phyloP scores from a whole-genome alignment of 148 eudicot genomes.

The Beta vulgaris region DNA sequence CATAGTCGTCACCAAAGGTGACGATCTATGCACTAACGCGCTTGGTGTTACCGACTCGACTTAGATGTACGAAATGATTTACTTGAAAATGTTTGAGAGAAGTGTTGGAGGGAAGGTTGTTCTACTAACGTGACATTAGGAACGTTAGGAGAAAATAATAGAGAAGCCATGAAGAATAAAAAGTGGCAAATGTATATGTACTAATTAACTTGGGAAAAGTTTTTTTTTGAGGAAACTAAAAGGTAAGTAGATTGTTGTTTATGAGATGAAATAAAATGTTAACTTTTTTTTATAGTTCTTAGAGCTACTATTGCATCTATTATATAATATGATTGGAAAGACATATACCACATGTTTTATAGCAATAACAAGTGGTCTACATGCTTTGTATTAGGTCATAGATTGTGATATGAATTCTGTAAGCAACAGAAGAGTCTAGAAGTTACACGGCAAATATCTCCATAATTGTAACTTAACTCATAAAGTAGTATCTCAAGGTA shows the following conservation, averaged over 20 bases:
- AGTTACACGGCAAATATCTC: too few species aligned
- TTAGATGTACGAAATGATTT: background rate
- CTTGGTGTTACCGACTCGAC: constrained; percentile 1
- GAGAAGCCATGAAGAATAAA: constrained; percentile 18
- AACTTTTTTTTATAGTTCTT: too few species aligned
- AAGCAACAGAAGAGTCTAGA: background rate
- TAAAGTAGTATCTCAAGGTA: too few species aligned
- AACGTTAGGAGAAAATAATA: constrained; percentile 15
- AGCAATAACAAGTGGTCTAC: background rate
- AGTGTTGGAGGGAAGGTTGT: constrained; percentile 5
- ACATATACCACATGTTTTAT: background rate
- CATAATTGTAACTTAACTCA: too few species aligned
- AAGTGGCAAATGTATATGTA: background rate
- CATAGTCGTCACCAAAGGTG: too few species aligned
- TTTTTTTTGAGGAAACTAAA: too few species aligned
- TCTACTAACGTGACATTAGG: constrained; percentile 3
- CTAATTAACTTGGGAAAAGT: background rate
- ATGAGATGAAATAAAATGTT: too few species aligned
- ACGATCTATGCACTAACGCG: background rate
- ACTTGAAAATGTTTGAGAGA: constrained; percentile 5
- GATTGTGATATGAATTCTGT: background rate
- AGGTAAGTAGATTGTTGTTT: too few species aligned
- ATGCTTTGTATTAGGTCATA: background rate
- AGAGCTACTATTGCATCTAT: too few species aligned
- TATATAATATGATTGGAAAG: background rate